phyloP scores from a whole-genome alignment of 352 stramenopile species.

The Phytopythium vexans region DNA sequence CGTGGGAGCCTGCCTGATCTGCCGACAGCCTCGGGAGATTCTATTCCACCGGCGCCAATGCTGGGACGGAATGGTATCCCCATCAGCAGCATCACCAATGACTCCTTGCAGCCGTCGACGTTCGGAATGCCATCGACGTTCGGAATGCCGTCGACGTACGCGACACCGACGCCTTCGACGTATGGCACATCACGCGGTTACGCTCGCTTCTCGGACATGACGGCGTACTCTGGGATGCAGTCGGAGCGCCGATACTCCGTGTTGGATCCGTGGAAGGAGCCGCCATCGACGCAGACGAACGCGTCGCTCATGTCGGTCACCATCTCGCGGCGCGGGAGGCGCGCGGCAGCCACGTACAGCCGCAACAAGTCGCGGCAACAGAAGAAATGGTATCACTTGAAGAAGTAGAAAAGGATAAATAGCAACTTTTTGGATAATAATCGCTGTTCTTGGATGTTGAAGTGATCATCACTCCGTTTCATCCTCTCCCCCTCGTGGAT shows the following conservation, averaged over 20 bases:
- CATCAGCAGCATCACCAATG: slow-evolving; percentile 30
- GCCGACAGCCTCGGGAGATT: slow-evolving; percentile 11
- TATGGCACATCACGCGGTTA: background rate
- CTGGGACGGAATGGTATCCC: slow-evolving; percentile 16
- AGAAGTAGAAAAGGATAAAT: background rate
- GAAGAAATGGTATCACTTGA: slow-evolving; percentile 33
- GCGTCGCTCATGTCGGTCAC: slow-evolving; percentile 69
- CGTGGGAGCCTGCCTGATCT: slow-evolving; percentile 40
- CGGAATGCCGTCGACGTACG: too few species aligned
- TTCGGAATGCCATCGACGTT: too few species aligned
- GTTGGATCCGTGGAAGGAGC: slow-evolving; percentile 68
- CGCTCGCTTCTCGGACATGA: slow-evolving; percentile 23
- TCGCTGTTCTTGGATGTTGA: slow-evolving; percentile 23
- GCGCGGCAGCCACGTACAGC: slow-evolving; percentile 58
- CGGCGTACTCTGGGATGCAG: slow-evolving; percentile 20
- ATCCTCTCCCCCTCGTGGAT: background rate
- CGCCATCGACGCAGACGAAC: slow-evolving; percentile 49
- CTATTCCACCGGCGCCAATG: slow-evolving; percentile 9
- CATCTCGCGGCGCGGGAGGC: slow-evolving; percentile 60
- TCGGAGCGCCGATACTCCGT: slow-evolving; percentile 67
- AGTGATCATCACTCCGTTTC: slow-evolving; percentile 51
- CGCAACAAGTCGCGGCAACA: slow-evolving; percentile 57
- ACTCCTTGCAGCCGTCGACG: slow-evolving; percentile 11
- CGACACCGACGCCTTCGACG: background rate
- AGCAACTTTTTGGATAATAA: background rate